These are phyloP conservation scores for Margaritispora aquatica DNA, from an alignment of 495 filamentous ascomycete species.

Conservation along the genomic window DNA sequence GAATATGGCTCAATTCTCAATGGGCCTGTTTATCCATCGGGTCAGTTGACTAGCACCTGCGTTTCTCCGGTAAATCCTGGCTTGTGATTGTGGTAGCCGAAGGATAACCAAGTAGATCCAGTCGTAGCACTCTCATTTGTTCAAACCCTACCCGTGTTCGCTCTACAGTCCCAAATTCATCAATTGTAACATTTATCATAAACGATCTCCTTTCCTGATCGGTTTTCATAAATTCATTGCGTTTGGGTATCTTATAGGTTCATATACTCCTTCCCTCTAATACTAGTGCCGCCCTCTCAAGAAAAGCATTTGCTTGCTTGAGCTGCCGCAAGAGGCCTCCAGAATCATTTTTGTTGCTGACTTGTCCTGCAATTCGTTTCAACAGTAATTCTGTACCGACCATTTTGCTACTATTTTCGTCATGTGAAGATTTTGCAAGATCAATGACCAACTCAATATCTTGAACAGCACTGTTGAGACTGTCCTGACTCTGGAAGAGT, in stretches of 20 bases:
- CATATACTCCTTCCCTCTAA: conserved; percentile 31
- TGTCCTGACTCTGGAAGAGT: conserved; percentile 40
- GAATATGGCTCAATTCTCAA: too few relatives aligned
- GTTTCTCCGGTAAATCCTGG: too few relatives aligned
- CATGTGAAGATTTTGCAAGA: conserved; percentile 2
- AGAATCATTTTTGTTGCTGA: conserved; percentile 33
- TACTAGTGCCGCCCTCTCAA: conserved; percentile 43
- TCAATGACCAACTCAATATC: conserved; percentile 47
- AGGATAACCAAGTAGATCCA: too few relatives aligned
- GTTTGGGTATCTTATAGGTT: background rate
- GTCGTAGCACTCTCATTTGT: too few relatives aligned
- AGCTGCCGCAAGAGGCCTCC: conserved; percentile 47
- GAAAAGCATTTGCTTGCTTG: conserved; percentile 49
- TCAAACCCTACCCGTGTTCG: too few relatives aligned
- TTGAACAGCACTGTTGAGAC: conserved; percentile 45
- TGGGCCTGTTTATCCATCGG: too few relatives aligned
- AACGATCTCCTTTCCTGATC: background rate
- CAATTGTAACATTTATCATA: background rate
- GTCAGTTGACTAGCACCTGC: too few relatives aligned
- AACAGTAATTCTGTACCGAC: conserved; percentile 43
- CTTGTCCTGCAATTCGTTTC: conserved; percentile 38
- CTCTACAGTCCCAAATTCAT: too few relatives aligned
- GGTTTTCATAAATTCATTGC: background rate
- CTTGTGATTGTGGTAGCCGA: too few relatives aligned
- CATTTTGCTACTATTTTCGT: conserved; percentile 14